Evolutionary conservation across 139 green algal genomes (phyloP).

Genomic region (Tetradesmus obliquus): DNA sequence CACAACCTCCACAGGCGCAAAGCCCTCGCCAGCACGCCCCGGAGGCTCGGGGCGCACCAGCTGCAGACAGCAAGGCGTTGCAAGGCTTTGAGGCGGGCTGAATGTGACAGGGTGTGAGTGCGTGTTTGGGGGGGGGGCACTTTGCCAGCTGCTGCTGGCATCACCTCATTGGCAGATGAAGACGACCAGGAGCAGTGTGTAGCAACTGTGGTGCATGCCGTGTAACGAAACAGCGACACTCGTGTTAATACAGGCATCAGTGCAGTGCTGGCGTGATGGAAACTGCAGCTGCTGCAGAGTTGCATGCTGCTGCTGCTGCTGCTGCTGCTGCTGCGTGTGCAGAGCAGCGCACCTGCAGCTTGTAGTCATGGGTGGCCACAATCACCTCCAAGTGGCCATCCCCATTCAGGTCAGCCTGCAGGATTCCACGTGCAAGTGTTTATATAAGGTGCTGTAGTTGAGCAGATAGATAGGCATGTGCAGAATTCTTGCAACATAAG

Average conservation of each 20-base stretch:
- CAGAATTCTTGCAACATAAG: background rate
- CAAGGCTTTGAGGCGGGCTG: background rate
- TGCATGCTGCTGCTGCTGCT: background rate
- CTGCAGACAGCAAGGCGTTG: constrained; percentile 43
- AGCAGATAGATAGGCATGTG: background rate
- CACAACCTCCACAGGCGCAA: constrained; percentile 77
- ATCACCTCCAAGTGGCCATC: constrained; percentile 94
- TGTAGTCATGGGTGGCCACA: constrained; percentile 74
- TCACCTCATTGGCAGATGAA: too few species aligned
- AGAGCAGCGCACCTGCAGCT: constrained; percentile 69
- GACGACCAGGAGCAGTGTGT: too few species aligned
- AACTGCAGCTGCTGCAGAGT: background rate
- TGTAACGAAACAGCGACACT: too few species aligned
- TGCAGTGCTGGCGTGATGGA: background rate
- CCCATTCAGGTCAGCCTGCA: constrained; percentile 94
- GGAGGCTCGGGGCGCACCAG: constrained; percentile 69
- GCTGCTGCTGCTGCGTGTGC: background rate
- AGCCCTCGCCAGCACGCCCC: constrained; percentile 76
- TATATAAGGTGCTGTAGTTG: background rate
- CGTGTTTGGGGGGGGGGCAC: too few species aligned
- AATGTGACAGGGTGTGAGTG: background rate
- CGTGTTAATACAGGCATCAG: too few species aligned
- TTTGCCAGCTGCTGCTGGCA: background rate
- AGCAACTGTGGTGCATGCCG: too few species aligned
- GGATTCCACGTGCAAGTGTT: background rate